Base-by-base conservation (phyloP, 345 rosid genomes). In the Erucastrum elatum region DNA sequence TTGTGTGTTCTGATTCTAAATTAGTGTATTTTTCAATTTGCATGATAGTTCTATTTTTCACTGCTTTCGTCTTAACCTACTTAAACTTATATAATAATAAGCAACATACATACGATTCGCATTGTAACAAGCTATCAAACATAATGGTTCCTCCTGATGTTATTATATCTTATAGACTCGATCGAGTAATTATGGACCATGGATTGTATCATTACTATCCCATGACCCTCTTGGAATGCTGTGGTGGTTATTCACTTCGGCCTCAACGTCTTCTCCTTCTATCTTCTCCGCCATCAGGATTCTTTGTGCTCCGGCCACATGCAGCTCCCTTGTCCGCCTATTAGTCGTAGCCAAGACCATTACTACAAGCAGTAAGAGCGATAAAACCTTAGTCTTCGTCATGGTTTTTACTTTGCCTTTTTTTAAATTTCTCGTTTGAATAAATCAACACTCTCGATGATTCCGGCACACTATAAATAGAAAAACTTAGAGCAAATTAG, bases 141-240 rank as follows among this genome's bases (percentile, higher is more conserved):
- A 27, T 26, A 21, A 21, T 21, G 21, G 21, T 21, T 21, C 21
- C 21, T 21, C 21, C 0, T 21, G 21, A 21, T 21, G 21, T 21
- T 21, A 21, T 21, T 37, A 37, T 21, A 44, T 11, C 4, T 44
- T 12, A 44, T 12, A 8, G 34, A 8, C 6, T 8, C 21, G 21
- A 0, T 26, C 6, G 15, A 8, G 60, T 60, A 10, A 60, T 11
- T 27, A 60, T 39, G 39, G 64, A 8, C 17, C 71, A 71, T 63
- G 71, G 70, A 34, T 64, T 64, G 13, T 76, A 49, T 59, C 49
- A 60, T 25, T n/a, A 49, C 66, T 4, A 44, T 74, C 73, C 84
- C 84, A 77, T n/a, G 79, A 77, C 53, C 61, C 68, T 64, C 77
- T 82, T 21, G 84, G 82, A 74, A 82, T 78, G 31, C 73, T 74